Percentiles rank a stretch among this genome's conserved stretches.
These are phyloP conservation scores for Aspergillus phoenicis DNA, from an alignment of 2,329 filamentous ascomycete species.

Conservation along the genomic window DNA sequence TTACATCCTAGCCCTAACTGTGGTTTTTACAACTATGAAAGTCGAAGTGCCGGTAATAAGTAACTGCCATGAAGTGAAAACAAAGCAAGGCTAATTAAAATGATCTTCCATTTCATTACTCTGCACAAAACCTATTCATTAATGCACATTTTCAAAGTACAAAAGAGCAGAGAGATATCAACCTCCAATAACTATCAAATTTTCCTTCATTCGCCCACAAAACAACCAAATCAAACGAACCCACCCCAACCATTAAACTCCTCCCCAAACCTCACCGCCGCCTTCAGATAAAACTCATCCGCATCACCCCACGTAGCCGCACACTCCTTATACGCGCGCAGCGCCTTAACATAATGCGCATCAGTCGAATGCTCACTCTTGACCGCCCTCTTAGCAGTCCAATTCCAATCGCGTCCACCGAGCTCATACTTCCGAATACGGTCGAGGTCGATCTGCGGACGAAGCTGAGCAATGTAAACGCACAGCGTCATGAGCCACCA, in stretches of 20 bases:
- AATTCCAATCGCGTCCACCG: constrained; percentile 72
- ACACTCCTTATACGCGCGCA: constrained; percentile 57
- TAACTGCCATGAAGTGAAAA: no score
- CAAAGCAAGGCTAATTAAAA: no score
- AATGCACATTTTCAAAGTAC: no score
- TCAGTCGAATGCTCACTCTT: constrained; percentile 69
- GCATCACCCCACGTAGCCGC: constrained; percentile 48
- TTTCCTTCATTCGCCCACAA: no score
- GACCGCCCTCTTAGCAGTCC: constrained; percentile 71
- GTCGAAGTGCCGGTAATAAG: no score
- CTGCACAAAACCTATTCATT: no score
- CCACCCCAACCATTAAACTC: constrained; percentile 69
- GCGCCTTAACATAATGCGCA: constrained; percentile 82
- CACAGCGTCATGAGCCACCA: constrained; percentile 87
- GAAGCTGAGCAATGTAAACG: constrained; percentile 73
- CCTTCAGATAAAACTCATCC: constrained; percentile 52
- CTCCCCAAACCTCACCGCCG: constrained; percentile 52
- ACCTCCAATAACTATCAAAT: no score
- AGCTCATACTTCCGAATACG: constrained; percentile 62
- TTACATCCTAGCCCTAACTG: no score
- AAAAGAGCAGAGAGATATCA: no score
- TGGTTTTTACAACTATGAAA: no score
- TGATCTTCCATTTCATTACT: no score
- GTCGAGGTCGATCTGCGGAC: constrained; percentile 71
- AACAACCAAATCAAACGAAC: constrained; percentile 24